These are phyloP conservation scores for Citropsis articulata DNA, from an alignment of 345 rosid genomes.

Conservation along the genomic window DNA sequence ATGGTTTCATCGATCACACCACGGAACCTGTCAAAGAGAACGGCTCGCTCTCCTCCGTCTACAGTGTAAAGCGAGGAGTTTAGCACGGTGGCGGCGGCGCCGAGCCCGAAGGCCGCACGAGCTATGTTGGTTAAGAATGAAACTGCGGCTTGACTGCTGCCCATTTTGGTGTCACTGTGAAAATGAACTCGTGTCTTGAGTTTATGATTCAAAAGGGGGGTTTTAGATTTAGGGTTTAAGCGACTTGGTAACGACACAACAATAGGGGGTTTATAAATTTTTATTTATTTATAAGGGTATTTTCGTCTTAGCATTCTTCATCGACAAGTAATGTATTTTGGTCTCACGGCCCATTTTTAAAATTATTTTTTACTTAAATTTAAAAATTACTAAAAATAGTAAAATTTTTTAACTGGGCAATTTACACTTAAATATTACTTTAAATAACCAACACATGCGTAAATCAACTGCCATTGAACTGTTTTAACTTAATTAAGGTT, in stretches of 20 bases:
- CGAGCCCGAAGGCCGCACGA: slow-evolving; percentile 78
- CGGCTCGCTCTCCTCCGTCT: slow-evolving; percentile 97
- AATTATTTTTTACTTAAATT: too few species aligned
- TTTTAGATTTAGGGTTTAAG: slow-evolving; percentile 17
- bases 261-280: neutral
- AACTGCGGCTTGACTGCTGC: slow-evolving; percentile 74
- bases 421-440: too few species aligned
- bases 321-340: neutral
- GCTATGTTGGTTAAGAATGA: slow-evolving; percentile 68
- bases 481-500: too few species aligned
- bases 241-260: neutral
- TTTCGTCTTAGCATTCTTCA: neutral
- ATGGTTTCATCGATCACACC: slow-evolving; percentile 80
- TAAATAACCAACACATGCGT: too few species aligned
- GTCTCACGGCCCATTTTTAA: too few species aligned
- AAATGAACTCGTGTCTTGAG: neutral
- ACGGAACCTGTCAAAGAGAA: slow-evolving; percentile 84
- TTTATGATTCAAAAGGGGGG: neutral
- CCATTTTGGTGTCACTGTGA: slow-evolving; percentile 39
- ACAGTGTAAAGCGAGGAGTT: slow-evolving; percentile 89
- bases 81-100: slow-evolving; percentile 58
- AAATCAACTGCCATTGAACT: too few species aligned
- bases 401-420: too few species aligned
- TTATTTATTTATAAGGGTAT: neutral
- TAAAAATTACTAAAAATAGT: too few species aligned